These are phyloP conservation scores for Fusarium aywerte DNA, from an alignment of 2,329 filamentous ascomycete genomes.

Conservation along the genomic window DNA sequence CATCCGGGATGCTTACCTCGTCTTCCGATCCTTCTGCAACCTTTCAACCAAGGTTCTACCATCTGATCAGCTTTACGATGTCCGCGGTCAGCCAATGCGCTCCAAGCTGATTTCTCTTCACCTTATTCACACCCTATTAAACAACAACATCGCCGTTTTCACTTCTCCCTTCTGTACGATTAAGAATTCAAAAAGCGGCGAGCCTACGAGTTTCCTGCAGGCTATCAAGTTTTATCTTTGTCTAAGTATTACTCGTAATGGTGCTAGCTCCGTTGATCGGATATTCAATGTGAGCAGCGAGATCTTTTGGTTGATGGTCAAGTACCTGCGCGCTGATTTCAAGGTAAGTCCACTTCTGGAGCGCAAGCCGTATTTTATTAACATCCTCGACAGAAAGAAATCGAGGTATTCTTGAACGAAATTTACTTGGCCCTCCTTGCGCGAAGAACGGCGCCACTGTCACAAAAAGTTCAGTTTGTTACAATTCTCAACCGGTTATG, in stretches of 20 bases:
- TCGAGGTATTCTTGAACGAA: slow-evolving; percentile 97
- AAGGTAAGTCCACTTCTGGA: slow-evolving; percentile 68
- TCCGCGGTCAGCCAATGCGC: slow-evolving; percentile 95
- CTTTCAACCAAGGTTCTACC: slow-evolving; percentile 91
- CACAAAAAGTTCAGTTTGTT: slow-evolving; percentile 94
- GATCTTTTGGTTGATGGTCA: slow-evolving; percentile 98
- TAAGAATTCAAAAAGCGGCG: slow-evolving; percentile 86
- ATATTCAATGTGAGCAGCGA: slow-evolving; percentile 97
- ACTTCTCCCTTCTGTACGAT: slow-evolving; percentile 93
- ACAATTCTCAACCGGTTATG: slow-evolving; percentile 85
- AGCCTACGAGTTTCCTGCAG: slow-evolving; percentile 90
- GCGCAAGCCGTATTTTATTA: slow-evolving; percentile 33
- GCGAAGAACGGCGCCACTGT: slow-evolving; percentile 83
- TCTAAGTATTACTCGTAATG: slow-evolving; percentile 92
- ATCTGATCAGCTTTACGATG: slow-evolving; percentile 90
- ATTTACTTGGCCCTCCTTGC: slow-evolving; percentile 95
- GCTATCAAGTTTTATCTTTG: slow-evolving; percentile 98
- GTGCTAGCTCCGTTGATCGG: slow-evolving; percentile 87
- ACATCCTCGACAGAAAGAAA: slow-evolving; percentile 76
- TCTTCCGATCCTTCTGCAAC: slow-evolving; percentile 98
- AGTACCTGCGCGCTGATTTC: slow-evolving; percentile 90
- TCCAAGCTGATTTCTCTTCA: slow-evolving; percentile 96
- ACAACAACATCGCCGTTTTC: slow-evolving; percentile 93
- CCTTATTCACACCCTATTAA: slow-evolving; percentile 92
- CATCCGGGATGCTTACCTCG: slow-evolving; percentile 94